Percentiles rank a stretch among this genome's conserved stretches.
Evolutionary conservation across 2,329 filamentous ascomycete genomes (phyloP).

Genomic region (Aspergillus thermomutatus): DNA sequence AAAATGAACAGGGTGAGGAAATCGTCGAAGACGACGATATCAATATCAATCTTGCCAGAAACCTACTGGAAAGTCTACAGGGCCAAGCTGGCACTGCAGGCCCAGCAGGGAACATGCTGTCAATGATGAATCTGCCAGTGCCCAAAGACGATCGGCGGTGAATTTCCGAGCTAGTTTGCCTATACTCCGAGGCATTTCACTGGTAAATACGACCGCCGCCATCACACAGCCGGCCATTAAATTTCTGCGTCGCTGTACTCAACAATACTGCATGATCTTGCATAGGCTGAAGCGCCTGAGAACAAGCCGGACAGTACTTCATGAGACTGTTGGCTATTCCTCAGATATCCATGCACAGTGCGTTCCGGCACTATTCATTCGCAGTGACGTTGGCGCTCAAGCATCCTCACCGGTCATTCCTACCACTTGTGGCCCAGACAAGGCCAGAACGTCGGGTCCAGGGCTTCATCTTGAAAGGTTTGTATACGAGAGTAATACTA

Average conservation of each 20-base stretch:
- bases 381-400: background rate
- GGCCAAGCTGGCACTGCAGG: slow-evolving; percentile 82
- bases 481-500: too few relatives aligned
- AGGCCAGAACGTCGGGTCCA: background rate
- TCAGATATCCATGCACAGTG: background rate
- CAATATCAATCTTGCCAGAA: slow-evolving; percentile 84
- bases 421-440: background rate
- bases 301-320: background rate
- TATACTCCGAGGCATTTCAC: background rate
- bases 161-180: background rate
- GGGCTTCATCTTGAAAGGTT: too few relatives aligned
- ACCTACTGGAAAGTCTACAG: slow-evolving; percentile 89
- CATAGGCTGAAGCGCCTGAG: background rate
- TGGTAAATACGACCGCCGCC: background rate
- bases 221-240: background rate
- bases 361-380: background rate
- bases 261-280: background rate
- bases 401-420: background rate
- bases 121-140: slow-evolving; percentile 77
- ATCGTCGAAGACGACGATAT: slow-evolving; percentile 61
- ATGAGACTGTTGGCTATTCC: background rate
- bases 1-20: slow-evolving; percentile 21
- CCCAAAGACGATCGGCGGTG: slow-evolving; percentile 65
- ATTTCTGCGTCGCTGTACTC: background rate
- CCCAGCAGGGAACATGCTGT: slow-evolving; percentile 81